Evolutionary conservation across 768 basidiomycete genomes (phyloP), one percentile per base, ranked within the genome.

Genomic region (Cantharellus anzutake): DNA sequence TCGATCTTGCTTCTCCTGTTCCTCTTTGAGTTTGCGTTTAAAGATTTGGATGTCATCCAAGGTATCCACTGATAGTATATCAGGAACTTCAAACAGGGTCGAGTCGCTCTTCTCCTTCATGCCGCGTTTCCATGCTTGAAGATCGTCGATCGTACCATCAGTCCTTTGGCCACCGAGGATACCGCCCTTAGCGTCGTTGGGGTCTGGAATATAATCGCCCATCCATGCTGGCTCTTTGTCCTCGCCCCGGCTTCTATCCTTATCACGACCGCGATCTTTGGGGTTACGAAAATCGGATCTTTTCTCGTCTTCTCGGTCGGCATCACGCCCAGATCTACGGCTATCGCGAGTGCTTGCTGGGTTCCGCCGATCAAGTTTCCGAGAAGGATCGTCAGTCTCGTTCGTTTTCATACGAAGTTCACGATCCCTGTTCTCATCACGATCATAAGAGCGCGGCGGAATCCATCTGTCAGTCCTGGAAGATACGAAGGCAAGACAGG

Each of bases 151-250:
- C 66, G 84, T 83, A 20, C 84, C 87, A 55, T 78, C 76, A 37
- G 71, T 69, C 40, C 72, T 72, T 61, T 78, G 77, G 4, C 78
- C 78, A 16, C 84, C 83, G 59, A 86, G 73, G 5, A 60, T 41
- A 58, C 86, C 80, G 11, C 82, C 84, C 53, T 73, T 71, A 40
- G 71, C 72, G 16, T 79, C 68, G 34, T 75, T 75, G 34, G 60
- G 50, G 57, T 71, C 75, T 7, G 86, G 86, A 62, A 88, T 76
- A 67, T 87, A 88, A 20, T 84, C 81, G 64, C 89, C 88, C 87
- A 91, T 91, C 87, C 87, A 91, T 16, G 87, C 87, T 34, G 87
- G 88, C 67, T 90, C 88, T 66, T 84, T 87, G 37, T 61, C 56
- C 59, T 72, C 73, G 14, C 73, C 72, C 57, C 78, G 76, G 55